Percentiles rank a stretch among this genome's conserved stretches.
Evolutionary conservation across 2,329 filamentous ascomycete genomes (phyloP).

Genomic region (Fusarium bulbicola): DNA sequence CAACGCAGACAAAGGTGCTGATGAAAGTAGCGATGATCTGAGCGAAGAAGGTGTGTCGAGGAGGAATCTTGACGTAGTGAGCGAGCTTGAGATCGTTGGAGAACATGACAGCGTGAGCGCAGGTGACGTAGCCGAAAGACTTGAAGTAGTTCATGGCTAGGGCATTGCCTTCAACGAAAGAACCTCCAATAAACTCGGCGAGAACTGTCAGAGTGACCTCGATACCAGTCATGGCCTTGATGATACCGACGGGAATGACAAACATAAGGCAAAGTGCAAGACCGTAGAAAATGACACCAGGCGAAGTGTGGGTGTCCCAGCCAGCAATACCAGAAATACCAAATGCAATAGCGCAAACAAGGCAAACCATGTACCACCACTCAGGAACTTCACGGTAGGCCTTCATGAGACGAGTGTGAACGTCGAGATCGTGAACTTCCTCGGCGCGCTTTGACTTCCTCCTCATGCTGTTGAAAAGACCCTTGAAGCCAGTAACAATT

Average conservation of each 20-base stretch:
- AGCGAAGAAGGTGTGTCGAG: constrained; percentile 65
- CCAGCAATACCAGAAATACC: constrained; percentile 58
- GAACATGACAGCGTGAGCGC: constrained; percentile 62
- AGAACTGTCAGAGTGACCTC: constrained; percentile 63
- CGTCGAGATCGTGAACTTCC: constrained; percentile 52
- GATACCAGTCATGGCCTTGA: constrained; percentile 63
- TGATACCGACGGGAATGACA: constrained; percentile 61
- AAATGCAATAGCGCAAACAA: constrained; percentile 55
- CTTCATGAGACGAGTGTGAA: constrained; percentile 60
- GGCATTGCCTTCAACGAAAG: constrained; percentile 59
- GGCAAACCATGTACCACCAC: constrained; percentile 61
- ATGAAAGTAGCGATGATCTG: constrained; percentile 67
- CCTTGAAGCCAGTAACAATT: constrained; percentile 59
- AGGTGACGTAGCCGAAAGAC: constrained; percentile 60
- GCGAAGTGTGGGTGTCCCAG: constrained; percentile 61
- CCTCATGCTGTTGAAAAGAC: constrained; percentile 56
- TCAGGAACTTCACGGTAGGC: constrained; percentile 60
- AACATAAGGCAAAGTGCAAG: constrained; percentile 60
- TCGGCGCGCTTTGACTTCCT: constrained; percentile 51
- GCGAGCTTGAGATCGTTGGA: constrained; percentile 59
- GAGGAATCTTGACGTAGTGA: constrained; percentile 69
- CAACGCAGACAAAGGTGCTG: constrained; percentile 60
- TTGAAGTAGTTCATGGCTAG: constrained; percentile 66
- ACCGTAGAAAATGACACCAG: constrained; percentile 61
- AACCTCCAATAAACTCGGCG: constrained; percentile 63